Percentiles rank a stretch among this genome's conserved stretches.
phyloP scores from a whole-genome alignment of 768 basidiomycete species.

The Obba rivulosa region DNA sequence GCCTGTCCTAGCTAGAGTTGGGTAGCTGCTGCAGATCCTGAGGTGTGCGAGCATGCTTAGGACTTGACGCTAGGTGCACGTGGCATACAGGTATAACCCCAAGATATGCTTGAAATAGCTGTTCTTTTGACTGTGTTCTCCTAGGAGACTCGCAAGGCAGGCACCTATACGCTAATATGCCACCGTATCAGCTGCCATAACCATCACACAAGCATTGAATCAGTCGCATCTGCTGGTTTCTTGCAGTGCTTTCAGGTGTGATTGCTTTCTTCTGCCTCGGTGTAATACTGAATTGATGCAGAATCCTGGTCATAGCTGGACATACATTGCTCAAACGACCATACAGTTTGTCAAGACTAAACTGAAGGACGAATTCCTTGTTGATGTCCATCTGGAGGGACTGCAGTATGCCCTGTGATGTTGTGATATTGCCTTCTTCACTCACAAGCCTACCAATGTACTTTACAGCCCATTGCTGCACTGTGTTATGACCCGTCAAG shows the following conservation, averaged over 20 bases:
- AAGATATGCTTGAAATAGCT: slow-evolving; percentile 22
- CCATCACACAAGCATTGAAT: too few relatives aligned
- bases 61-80: slow-evolving; percentile 25
- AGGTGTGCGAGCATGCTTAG: slow-evolving; percentile 24
- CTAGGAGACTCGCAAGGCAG: slow-evolving; percentile 13
- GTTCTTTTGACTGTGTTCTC: slow-evolving; percentile 27
- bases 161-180: slow-evolving; percentile 22
- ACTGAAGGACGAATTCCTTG: background rate
- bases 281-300: slow-evolving; percentile 16
- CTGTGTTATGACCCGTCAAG: slow-evolving; percentile 7
- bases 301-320: slow-evolving; percentile 3
- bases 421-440: slow-evolving; percentile 5
- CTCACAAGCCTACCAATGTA: slow-evolving; percentile 12
- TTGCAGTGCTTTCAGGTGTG: too few relatives aligned
- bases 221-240: too few relatives aligned
- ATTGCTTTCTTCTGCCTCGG: background rate
- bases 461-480: slow-evolving; percentile 21
- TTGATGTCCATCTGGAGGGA: background rate
- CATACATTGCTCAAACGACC: background rate
- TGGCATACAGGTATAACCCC: slow-evolving; percentile 26
- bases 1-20: slow-evolving; percentile 15
- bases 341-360: background rate
- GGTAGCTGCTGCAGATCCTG: slow-evolving; percentile 27
- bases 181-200: too few relatives aligned
- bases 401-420: slow-evolving; percentile 3